These are phyloP conservation scores for Cyberlindnera saturnus DNA, from an alignment of 805 yeast genomes.

Conservation along the genomic window DNA sequence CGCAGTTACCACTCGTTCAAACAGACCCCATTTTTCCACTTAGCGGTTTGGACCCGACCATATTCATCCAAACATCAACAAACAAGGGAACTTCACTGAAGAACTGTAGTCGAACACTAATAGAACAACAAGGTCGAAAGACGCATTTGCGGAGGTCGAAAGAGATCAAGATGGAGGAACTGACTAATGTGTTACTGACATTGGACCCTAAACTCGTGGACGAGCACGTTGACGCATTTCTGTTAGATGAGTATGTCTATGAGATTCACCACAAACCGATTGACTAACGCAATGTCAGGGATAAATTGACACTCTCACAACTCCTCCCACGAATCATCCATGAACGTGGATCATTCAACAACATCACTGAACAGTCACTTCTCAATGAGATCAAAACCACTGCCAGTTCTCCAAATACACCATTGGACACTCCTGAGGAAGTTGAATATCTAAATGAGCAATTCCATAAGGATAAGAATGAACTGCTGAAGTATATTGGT, in stretches of 20 bases:
- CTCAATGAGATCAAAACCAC: slow-evolving; percentile 12
- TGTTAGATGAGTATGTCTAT: slow-evolving; percentile 19
- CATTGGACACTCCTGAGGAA: slow-evolving; percentile 4
- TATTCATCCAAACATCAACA: not conserved
- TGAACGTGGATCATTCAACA: slow-evolving; percentile 52
- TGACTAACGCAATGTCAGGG: slow-evolving; percentile 7
- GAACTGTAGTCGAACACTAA: not conserved
- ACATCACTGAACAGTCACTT: slow-evolving; percentile 49
- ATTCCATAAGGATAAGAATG: slow-evolving; percentile 45
- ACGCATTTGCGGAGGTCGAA: too few relatives aligned
- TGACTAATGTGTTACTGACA: slow-evolving; percentile 13
- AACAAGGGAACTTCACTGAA: not conserved
- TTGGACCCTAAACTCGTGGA: slow-evolving; percentile 20
- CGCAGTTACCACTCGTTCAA: too few relatives aligned
- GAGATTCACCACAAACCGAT: too few relatives aligned
- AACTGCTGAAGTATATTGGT: slow-evolving; percentile 46
- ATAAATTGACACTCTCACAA: slow-evolving; percentile 41
- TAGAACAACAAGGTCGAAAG: not conserved
- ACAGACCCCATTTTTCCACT: too few relatives aligned
- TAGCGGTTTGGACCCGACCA: not conserved
- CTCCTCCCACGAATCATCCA: slow-evolving; percentile 52
- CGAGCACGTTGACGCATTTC: slow-evolving; percentile 21
- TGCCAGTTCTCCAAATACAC: slow-evolving; percentile 5
- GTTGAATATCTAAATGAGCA: slow-evolving; percentile 25
- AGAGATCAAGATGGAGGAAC: slow-evolving; percentile 3